A percentile compares a stretch with the other conserved stretches of the same genome.
Conservation (phyloP, 1,139 yeast species). For the Pneumocystis jirovecii region DNA sequence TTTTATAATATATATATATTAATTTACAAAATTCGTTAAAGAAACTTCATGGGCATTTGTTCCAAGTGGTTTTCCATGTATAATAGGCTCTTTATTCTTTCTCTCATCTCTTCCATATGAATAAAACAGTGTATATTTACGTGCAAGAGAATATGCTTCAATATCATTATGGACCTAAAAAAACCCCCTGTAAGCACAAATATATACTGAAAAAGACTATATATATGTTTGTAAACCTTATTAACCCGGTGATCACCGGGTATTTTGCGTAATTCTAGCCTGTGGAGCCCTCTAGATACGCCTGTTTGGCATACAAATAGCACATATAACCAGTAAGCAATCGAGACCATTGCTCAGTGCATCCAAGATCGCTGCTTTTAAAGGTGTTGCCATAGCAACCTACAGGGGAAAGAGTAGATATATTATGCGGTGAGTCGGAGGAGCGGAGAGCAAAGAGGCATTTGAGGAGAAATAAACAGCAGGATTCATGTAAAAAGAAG, state of each 20-base stretch:
- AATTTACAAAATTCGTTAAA: conserved; percentile 71
- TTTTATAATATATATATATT: conserved; percentile 28
- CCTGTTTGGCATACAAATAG: too few species aligned
- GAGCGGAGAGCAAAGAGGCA: too few species aligned
- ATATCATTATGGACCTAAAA: not conserved
- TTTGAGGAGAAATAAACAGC: too few species aligned
- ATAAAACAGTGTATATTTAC: not conserved
- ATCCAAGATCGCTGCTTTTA: too few species aligned
- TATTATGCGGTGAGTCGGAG: too few species aligned
- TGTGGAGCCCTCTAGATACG: not conserved
- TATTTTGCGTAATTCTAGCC: not conserved
- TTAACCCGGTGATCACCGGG: not conserved
- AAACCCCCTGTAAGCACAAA: too few species aligned
- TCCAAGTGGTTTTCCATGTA: not conserved
- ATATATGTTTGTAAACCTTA: not conserved
- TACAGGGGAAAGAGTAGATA: too few species aligned
- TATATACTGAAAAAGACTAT: not conserved
- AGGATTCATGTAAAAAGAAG: too few species aligned
- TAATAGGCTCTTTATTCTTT: not conserved
- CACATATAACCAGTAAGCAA: too few species aligned
- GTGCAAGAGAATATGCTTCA: not conserved
- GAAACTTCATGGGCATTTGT: conserved; percentile 59
- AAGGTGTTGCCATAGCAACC: too few species aligned
- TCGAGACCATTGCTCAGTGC: too few species aligned
- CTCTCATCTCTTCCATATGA: not conserved